Evolutionary conservation across 78 protist species (phyloP).

Genomic region (Tieghemostelium lacteum): DNA sequence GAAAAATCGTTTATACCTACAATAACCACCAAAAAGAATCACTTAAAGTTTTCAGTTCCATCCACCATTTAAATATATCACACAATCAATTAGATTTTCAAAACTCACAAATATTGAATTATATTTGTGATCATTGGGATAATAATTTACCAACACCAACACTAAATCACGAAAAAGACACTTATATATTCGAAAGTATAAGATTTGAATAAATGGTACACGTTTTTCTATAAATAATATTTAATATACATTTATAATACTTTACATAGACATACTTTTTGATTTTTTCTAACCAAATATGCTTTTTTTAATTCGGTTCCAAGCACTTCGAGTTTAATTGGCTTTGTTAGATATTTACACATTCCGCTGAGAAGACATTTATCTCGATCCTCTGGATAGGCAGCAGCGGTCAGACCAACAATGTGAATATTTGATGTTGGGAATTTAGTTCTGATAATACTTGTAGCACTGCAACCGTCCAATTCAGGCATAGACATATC

Average conservation of each 20-base stretch:
- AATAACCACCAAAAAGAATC: too few relatives aligned
- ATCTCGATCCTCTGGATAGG: slow-evolving; percentile 43
- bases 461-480: slow-evolving; percentile 50
- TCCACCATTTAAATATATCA: too few relatives aligned
- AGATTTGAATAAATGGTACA: too few relatives aligned
- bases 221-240: too few relatives aligned
- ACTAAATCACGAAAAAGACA: too few relatives aligned
- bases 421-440: slow-evolving; percentile 42
- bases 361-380: slow-evolving; percentile 60
- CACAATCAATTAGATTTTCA: too few relatives aligned
- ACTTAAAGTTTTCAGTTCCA: too few relatives aligned
- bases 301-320: slow-evolving; percentile 47
- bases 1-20: too few relatives aligned
- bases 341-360: slow-evolving; percentile 62
- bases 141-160: too few relatives aligned
- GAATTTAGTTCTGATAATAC: not conserved
- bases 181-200: too few relatives aligned
- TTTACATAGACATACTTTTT: slow-evolving; percentile 31
- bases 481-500: slow-evolving; percentile 58
- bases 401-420: slow-evolving; percentile 53
- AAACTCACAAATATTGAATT: too few relatives aligned
- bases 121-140: too few relatives aligned
- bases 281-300: slow-evolving; percentile 9
- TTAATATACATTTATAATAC: slow-evolving; percentile 10
- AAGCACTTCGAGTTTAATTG: slow-evolving; percentile 26